Evolutionary conservation across 306 rosid species (phyloP), one percentile per base, ranked within the genome.

Genomic region (Ziziphus jujuba): DNA sequence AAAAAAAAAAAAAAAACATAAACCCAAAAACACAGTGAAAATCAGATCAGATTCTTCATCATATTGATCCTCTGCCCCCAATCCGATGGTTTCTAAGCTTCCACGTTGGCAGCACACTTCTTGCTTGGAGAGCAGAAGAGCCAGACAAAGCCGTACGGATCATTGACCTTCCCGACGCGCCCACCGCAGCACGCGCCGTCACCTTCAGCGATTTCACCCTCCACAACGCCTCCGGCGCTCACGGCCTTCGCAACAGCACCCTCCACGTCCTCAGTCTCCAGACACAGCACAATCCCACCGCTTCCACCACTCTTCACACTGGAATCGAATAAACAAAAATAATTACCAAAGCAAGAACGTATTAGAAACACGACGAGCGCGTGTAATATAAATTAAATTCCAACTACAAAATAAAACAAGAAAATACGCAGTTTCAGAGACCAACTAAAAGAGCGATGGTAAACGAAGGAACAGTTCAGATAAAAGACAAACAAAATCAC

Each of bases 131-230:
- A 16, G 48, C 75, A 36, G 25, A 89, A 48, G 10, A 51, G 34
- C 98, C 98, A 92, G 36, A 68, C 33, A 47, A 79, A 67, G 3
- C 98, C 96, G 47, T 78, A 92, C 0, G 91, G 96, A 19, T 92
- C 98, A 79, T 71, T 89, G n/a, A 92, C 69, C 78, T 72, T 78
- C 2, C 79, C 95, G 33, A 79, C 85, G 81, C 81, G 84, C 74
- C 82, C 83, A 0, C 84, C 87, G 2, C 69, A 65, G 43, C 81
- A 71, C 66, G 89, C 81, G 67, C 76, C 89, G 1, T 89, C 93
- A 9, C 77, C 80, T n/a, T 81, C 92, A 1, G 48, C 66, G 0
- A 76, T 62, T 60, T 84, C 89, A 0, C 84, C 82, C 9, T 78
- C 95, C 0, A 51, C 82, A 0, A 74, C 73, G 0, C 87, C 95